Evolutionary conservation across 2,329 filamentous ascomycete species (phyloP).

Genomic region (Colletotrichum navitas): DNA sequence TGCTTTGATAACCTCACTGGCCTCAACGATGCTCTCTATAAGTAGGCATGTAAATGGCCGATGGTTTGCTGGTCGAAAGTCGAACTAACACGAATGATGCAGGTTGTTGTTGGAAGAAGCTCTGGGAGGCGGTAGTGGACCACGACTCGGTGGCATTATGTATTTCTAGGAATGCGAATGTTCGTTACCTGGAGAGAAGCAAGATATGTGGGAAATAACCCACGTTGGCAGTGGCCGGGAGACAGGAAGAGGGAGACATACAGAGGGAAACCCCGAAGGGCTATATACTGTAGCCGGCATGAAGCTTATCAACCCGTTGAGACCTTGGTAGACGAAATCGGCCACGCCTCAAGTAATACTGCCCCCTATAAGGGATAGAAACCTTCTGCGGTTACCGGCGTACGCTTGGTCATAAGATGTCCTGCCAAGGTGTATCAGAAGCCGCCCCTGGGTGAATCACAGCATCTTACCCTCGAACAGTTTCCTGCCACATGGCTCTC

Average conservation of each 20-base stretch:
- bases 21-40: neutral
- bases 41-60: too few species aligned
- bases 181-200: neutral
- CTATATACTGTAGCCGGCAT: neutral
- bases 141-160: neutral
- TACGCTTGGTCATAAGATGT: neutral
- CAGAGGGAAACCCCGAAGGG: neutral
- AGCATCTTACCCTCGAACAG: neutral
- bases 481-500: neutral
- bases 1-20: accelerated
- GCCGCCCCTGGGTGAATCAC: neutral
- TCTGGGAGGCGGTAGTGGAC: neutral
- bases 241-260: neutral
- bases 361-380: neutral
- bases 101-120: neutral
- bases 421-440: neutral
- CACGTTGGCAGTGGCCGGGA: neutral
- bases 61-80: neutral
- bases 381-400: neutral
- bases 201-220: neutral
- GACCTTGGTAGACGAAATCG: too few species aligned
- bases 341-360: too few species aligned
- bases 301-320: neutral
- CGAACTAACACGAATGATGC: neutral
- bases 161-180: accelerated